Base-by-base conservation (phyloP, 2,329 filamentous ascomycete genomes). In the Pseudomassariella vexata region DNA sequence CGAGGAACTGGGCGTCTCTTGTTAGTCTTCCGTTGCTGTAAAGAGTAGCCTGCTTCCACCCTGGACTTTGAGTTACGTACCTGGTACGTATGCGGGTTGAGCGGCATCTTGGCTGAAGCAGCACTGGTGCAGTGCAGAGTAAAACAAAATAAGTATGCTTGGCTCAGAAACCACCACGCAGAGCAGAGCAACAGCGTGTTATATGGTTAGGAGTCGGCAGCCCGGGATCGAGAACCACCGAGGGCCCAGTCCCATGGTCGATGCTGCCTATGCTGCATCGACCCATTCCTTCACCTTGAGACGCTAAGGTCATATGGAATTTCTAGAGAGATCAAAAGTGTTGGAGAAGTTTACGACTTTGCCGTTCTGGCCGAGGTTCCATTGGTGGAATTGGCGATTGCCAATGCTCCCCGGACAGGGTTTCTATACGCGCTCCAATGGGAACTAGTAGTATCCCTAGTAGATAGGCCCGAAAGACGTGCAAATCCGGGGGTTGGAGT, bases 1-100 rank as follows among this genome's bases (percentile, higher is more conserved):
- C 64, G 30, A 73, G 62, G 45, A 70, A 71, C 56, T 74, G 47
- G 11, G 9, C 9, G 15, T 16, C 10, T 10, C 10, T 8, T n/a
- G 28, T 31, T 24, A 27, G 28, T 24, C 15, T 11, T 21, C 3
- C 11, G 9, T 3, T 15, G 14, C 28, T 18, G 21, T 5, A 14
- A 12, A 10, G 22, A 24, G 22, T n/a, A n/a, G n/a, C n/a, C n/a
- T n/a, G n/a, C n/a, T n/a, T n/a, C n/a, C n/a, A n/a, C n/a, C n/a
- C n/a, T 5, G 12, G 9, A 12, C 12, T 26, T 19, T 9, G 21
- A 12, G 7, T 12, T 16, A 17, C 29, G 32, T 30, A 38, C 36
- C 36, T 38, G 36, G 11, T 38, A 38, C 12, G 32, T 38, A 28
- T 38, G 36, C 12, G 36, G 36, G 4, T 23, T 19, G 18, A 33